Conservation (phyloP, 192 early-diverging fungal species). For the Spinellus fusiger region DNA sequence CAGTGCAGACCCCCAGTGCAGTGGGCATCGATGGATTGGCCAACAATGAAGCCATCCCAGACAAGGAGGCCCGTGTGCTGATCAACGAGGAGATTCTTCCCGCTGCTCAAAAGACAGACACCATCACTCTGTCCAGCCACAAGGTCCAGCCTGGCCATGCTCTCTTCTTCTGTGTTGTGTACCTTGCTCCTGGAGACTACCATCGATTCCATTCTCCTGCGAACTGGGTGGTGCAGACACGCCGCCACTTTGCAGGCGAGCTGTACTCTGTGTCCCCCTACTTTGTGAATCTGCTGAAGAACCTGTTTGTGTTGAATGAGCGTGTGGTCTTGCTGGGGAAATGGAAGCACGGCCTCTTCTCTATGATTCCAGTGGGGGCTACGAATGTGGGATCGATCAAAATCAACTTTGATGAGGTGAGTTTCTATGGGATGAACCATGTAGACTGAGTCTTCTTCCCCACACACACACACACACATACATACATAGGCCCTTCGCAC, state of each 20-base stretch:
- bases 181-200: conserved; percentile 97
- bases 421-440: background rate
- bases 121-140: conserved; percentile 24
- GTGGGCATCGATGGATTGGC: conserved; percentile 37
- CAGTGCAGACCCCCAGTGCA: conserved; percentile 30
- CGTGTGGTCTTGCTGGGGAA: conserved; percentile 87
- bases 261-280: conserved; percentile 93
- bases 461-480: background rate
- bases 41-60: conserved; percentile 17
- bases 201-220: conserved; percentile 98
- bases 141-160: conserved; percentile 57
- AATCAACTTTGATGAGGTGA: conserved; percentile 87
- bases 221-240: conserved; percentile 84
- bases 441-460: background rate
- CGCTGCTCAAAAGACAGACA: conserved; percentile 1
- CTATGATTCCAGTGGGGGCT: conserved; percentile 94
- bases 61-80: conserved; percentile 16
- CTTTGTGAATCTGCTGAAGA: conserved; percentile 74
- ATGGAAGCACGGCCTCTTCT: conserved; percentile 93
- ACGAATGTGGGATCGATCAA: conserved; percentile 97
- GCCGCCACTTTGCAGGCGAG: conserved; percentile 94
- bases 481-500: conserved; percentile 51
- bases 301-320: conserved; percentile 96
- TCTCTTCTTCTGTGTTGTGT: conserved; percentile 89
- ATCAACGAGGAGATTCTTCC: conserved; percentile 15